A percentile compares a stretch with the other conserved stretches of the same genome.
These are phyloP conservation scores for Saturnispora quitensis DNA, from an alignment of 805 yeast genomes.

Conservation along the genomic window DNA sequence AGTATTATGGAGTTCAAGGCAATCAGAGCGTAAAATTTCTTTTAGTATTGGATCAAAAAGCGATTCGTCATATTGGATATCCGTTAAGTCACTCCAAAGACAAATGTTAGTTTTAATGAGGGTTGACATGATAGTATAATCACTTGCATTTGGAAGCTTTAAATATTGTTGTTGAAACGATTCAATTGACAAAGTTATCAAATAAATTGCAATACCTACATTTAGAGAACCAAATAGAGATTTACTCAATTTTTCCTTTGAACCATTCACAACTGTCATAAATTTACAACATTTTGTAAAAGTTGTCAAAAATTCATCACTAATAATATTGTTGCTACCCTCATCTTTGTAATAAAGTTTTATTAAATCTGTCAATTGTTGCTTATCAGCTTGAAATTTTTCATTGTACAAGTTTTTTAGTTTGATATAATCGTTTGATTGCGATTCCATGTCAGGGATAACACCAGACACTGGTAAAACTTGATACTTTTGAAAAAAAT, in stretches of 20 bases:
- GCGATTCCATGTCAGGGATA: conserved; percentile 84
- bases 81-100: background rate
- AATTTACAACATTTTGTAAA: conserved; percentile 59
- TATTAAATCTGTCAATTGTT: conserved; percentile 30
- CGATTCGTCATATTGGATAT: background rate
- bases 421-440: conserved; percentile 49
- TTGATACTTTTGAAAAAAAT: conserved; percentile 35
- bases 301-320: conserved; percentile 29
- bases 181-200: conserved; percentile 32
- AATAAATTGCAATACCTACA: conserved; percentile 25
- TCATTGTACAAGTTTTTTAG: conserved; percentile 49
- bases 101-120: conserved; percentile 22
- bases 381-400: conserved; percentile 44
- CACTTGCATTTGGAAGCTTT: conserved; percentile 14
- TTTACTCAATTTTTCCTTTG: background rate
- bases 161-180: conserved; percentile 21
- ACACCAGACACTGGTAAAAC: conserved; percentile 64
- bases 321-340: conserved; percentile 18
- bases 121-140: conserved; percentile 18
- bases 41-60: conserved; percentile 30
- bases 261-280: conserved; percentile 31
- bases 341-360: conserved; percentile 15
- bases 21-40: conserved; percentile 34
- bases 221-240: background rate
- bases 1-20: conserved; percentile 45